Percentiles rank a stretch among this genome's conserved stretches.
Conservation (phyloP, 2,329 filamentous ascomycete species). For the Colletotrichum gloeosporioides region DNA sequence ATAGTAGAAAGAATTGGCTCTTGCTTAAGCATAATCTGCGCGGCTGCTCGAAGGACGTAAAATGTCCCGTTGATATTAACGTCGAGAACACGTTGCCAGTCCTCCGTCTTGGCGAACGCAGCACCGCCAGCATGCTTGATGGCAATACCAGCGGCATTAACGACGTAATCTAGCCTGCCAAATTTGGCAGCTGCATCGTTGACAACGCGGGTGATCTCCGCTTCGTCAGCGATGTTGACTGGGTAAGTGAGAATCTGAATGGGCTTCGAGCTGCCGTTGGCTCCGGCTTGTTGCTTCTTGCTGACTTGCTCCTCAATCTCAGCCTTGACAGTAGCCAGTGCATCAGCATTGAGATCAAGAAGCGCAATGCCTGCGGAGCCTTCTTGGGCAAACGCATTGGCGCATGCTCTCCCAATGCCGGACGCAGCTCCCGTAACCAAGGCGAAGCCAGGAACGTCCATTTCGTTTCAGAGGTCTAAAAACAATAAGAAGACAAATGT, state of each 20-base stretch:
- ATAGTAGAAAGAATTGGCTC: constrained; percentile 40
- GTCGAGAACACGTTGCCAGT: constrained; percentile 45
- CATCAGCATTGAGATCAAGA: constrained; percentile 27
- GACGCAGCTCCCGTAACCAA: constrained; percentile 35
- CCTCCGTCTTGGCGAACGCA: constrained; percentile 36
- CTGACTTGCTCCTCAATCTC: constrained; percentile 24
- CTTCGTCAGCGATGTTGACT: constrained; percentile 29
- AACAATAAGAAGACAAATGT: background rate
- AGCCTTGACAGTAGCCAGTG: constrained; percentile 3
- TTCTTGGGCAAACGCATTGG: constrained; percentile 30
- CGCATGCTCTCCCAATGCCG: constrained; percentile 35
- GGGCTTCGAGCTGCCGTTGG: too few species aligned
- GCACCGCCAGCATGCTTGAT: constrained; percentile 41
- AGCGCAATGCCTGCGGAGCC: constrained; percentile 32
- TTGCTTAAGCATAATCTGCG: constrained; percentile 49
- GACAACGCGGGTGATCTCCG: constrained; percentile 30
- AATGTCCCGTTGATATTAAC: constrained; percentile 49
- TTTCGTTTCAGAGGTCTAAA: constrained; percentile 3
- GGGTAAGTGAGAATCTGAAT: background rate
- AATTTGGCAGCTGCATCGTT: constrained; percentile 31
- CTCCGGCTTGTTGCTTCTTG: background rate
- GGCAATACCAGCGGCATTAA: constrained; percentile 45
- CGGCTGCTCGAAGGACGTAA: constrained; percentile 42
- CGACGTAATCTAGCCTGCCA: constrained; percentile 43
- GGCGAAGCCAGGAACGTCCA: constrained; percentile 34